Percentiles rank a stretch among this genome's conserved stretches.
These are phyloP conservation scores for Kluyveromyces sp. DNA, from an alignment of 1,139 yeast genomes.

Conservation along the genomic window DNA sequence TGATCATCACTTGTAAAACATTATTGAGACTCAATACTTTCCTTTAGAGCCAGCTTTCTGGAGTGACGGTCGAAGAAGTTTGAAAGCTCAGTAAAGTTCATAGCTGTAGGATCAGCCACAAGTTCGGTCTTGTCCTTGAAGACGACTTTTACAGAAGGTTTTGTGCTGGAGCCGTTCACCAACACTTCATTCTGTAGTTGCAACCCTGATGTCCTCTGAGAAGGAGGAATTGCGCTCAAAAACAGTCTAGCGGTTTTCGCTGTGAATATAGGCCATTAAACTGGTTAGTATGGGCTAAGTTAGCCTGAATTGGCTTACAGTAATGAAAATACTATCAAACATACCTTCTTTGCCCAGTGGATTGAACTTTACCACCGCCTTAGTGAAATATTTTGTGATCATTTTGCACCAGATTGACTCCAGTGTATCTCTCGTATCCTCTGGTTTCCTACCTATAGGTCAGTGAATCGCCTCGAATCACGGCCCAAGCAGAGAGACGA, in stretches of 20 bases:
- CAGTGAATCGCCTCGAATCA: too few relatives aligned
- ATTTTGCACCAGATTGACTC: constrained; percentile 36
- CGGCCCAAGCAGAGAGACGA: too few relatives aligned
- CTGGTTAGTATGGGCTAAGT: neutral
- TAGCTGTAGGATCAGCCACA: constrained; percentile 56
- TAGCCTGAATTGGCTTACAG: too few relatives aligned
- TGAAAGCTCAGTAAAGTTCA: constrained; percentile 48
- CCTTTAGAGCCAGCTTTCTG: constrained; percentile 59
- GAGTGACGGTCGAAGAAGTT: constrained; percentile 63
- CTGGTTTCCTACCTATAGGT: too few relatives aligned
- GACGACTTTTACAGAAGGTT: constrained; percentile 62
- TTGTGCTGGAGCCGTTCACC: constrained; percentile 37
- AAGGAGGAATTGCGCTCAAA: constrained; percentile 72
- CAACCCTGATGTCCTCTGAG: constrained; percentile 44
- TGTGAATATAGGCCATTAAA: constrained; percentile 10
- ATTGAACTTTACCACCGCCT: constrained; percentile 69
- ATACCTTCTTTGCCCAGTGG: constrained; percentile 63
- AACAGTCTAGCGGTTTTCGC: constrained; percentile 79
- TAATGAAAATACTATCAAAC: too few relatives aligned
- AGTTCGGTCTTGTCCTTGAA: constrained; percentile 75
- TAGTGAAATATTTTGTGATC: constrained; percentile 81
- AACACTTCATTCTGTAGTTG: constrained; percentile 50
- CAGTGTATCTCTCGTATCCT: too few relatives aligned
- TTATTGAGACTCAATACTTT: constrained; percentile 43
- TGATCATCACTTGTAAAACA: neutral